Evolutionary conservation across 2,329 filamentous ascomycete species (phyloP).

Genomic region (Penicillium sp.): DNA sequence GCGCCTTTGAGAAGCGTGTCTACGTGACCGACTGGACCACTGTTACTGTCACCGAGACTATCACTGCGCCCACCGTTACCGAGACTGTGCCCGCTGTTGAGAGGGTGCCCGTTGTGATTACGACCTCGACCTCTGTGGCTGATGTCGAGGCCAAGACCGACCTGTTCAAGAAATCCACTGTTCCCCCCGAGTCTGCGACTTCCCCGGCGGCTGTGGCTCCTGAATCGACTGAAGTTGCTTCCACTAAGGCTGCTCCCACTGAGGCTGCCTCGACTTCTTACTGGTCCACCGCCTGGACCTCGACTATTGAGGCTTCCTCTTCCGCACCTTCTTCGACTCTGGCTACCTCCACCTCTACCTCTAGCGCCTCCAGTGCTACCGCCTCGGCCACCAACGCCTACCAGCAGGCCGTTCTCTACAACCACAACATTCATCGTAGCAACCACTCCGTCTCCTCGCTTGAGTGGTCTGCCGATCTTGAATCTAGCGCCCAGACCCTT

Average conservation of each 20-base stretch:
- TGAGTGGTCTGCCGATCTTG: constrained; percentile 65
- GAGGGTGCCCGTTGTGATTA: constrained; percentile 7
- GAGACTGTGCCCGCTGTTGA: constrained; percentile 11
- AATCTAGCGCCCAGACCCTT: constrained; percentile 61
- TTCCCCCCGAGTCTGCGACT: not conserved
- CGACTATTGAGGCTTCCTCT: constrained; percentile 22
- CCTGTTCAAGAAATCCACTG: constrained; percentile 11
- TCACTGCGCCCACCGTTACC: constrained; percentile 32
- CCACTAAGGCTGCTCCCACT: constrained; percentile 1
- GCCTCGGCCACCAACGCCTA: constrained; percentile 27
- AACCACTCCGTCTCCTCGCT: constrained; percentile 74
- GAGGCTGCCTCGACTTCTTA: constrained; percentile 12
- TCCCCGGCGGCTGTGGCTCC: not conserved
- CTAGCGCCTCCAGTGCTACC: constrained; percentile 46
- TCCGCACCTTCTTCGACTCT: constrained; percentile 40
- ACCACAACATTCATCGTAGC: constrained; percentile 83
- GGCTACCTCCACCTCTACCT: constrained; percentile 29
- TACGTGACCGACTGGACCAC: constrained; percentile 39
- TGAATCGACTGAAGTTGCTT: not conserved
- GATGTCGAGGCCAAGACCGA: not conserved
- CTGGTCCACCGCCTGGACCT: constrained; percentile 15
- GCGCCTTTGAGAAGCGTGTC: constrained; percentile 36
- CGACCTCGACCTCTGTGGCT: constrained; percentile 5
- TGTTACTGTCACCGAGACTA: constrained; percentile 38
- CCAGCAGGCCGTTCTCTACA: constrained; percentile 52